phyloP scores from a whole-genome alignment of 2,329 filamentous ascomycete species.

The Cladosporium sp. region DNA sequence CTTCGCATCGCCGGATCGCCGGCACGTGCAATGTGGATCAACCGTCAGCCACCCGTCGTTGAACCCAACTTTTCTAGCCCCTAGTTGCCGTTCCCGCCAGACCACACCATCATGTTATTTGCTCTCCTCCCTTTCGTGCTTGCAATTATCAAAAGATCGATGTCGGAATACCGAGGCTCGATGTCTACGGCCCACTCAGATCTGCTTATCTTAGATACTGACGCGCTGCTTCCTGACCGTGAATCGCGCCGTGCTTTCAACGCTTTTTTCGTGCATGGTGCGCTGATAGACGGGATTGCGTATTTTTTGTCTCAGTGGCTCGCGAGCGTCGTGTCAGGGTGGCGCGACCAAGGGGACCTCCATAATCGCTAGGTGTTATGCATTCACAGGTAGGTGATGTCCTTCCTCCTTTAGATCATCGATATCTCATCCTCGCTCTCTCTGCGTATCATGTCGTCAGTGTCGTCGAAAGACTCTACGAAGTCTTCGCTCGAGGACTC shows the following conservation, averaged over 20 bases:
- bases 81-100: neutral
- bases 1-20: neutral
- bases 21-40: constrained; percentile 8
- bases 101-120: neutral
- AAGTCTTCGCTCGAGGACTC: constrained; percentile 2
- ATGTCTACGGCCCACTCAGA: neutral
- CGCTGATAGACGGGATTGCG: neutral
- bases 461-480: constrained; percentile 1
- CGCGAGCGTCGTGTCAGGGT: neutral
- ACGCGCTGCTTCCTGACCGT: neutral
- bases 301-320: neutral
- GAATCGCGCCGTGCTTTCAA: constrained; percentile 10
- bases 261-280: constrained; percentile 2
- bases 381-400: neutral
- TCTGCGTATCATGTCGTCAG: neutral
- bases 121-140: neutral
- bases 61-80: neutral
- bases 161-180: neutral
- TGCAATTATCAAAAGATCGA: neutral
- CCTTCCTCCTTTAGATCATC: neutral
- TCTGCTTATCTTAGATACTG: neutral
- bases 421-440: neutral
- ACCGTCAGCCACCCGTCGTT: neutral
- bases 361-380: neutral
- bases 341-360: neutral